Evolutionary conservation across 768 basidiomycete species (phyloP), one percentile per base, ranked within the genome.

Genomic region (Hericium rajendrae): DNA sequence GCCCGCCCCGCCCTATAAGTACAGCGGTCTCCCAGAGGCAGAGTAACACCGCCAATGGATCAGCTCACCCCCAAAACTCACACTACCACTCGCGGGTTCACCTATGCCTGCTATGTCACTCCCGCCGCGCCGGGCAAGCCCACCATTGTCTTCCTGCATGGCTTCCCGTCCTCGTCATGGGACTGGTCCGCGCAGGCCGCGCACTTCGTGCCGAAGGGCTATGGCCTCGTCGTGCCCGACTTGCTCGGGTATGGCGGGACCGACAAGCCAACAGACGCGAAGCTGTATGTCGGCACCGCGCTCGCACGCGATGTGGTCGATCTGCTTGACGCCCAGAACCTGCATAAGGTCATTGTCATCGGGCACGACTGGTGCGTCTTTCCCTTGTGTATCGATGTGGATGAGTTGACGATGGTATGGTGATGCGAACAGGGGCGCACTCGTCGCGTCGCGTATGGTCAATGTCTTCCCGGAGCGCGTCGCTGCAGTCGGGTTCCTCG

Each of bases 221-320:
- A 76, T 41, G 73, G 76, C 11, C 26, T 78, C 13, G 63, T 81
- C 50, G 74, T 70, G 12, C 78, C 78, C 0, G 79, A 80, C 61
- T 70, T 78, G 60, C 71, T 80, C 12, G 78, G 79, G 6, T 73
- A 69, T 38, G 78, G 76, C 15, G 71, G 64, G 20, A 78, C 79
- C 3, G 71, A 71, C 58, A 79, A 78, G 61, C 71, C 78, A 10
- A 59, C 53, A 0, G 68, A 72, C 28, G 54, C 59, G 9, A 57
- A 62, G 16, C 52, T 57, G 51, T 75, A 72, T 61, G 62, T 58
- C 2, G 57, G 56, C 1, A 68, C 60, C 26, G 52, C 43, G 40
- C 55, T 74, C 18, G 52, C 63, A 13, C 55, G 62, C 9, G 74
- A 74, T 56, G 53, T 74, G n/a, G 62, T 72, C 38, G 71, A 70